Evolutionary conservation across 768 basidiomycete species (phyloP), one percentile per base, ranked within the genome.

Genomic region (Podaxis sp.): DNA sequence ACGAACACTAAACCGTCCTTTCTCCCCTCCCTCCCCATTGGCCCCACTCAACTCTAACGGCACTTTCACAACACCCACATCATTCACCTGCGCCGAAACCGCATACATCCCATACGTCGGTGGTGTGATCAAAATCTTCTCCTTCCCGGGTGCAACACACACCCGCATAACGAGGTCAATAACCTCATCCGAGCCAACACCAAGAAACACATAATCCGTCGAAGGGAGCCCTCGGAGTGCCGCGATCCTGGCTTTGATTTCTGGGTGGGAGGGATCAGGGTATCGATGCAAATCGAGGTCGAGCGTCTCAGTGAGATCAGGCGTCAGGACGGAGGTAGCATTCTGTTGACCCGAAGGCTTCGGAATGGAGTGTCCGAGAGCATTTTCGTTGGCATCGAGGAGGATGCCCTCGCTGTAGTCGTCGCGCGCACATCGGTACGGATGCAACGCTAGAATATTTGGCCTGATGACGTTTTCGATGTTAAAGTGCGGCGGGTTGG

Each of bases 31-130:
- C 70, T 94, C 92, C 2, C 92, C 92, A 13, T 80, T 67, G 3
- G 71, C 73, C 2, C 80, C 85, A 13, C 75, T 76, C 29, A 90
- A 70, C 66, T 87, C 85, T 25, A 98, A 76, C 2, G 87, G 86
- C 19, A 91, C 86, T 69, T 89, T 88, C 50, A 94, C 85, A 3
- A 96, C 76, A 0, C 85, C 90, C 15, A 96, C 80, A 72, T 99
- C 97, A 71, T 99, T 99, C 51, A 98, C 88, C 69, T 97, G 91
- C 9, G 96, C 97, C 63, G 90, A 94, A 1, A 98, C 96, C 12
- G 82, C 73, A 75, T 98, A 98, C 96, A 98, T 99, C 17, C 96
- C 97, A 72, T 98, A 98, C 12, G 97, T 98, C 4, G 97, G 97
- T 1, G 96, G 96, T 1, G 91, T 93, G 38, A 85, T 89, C 70